Conservation (phyloP, 257 asterid genomes). For the Fraxinus pennsylvanica region DNA sequence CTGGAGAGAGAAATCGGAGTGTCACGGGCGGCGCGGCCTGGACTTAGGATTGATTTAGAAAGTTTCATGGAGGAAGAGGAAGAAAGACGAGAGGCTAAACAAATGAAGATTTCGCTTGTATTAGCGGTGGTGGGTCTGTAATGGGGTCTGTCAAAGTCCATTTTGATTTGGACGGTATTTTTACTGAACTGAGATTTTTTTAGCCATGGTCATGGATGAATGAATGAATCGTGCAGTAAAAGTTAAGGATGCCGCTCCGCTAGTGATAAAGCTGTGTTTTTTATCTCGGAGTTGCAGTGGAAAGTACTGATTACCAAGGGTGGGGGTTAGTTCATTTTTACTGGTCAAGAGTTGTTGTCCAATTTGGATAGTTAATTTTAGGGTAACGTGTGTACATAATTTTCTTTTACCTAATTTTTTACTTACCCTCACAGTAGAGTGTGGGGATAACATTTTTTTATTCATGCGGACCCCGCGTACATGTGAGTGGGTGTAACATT, state of each 20-base stretch:
- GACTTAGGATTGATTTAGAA: conserved; percentile 53
- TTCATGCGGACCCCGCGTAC: too few species aligned
- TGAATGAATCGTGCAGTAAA: conserved; percentile 21
- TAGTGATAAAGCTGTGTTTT: not conserved
- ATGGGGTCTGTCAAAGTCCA: conserved; percentile 71
- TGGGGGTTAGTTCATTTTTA: too few species aligned
- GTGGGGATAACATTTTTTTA: too few species aligned
- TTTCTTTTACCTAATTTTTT: too few species aligned
- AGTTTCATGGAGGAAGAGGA: conserved; percentile 58
- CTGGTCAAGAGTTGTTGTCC: too few species aligned
- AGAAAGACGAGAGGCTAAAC: conserved; percentile 65
- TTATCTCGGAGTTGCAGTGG: not conserved
- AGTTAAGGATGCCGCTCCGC: too few species aligned
- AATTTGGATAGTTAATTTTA: too few species aligned
- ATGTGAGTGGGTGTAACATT: too few species aligned
- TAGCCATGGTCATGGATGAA: conserved; percentile 26
- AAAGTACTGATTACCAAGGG: too few species aligned
- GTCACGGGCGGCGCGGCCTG: conserved; percentile 37
- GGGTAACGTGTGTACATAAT: too few species aligned
- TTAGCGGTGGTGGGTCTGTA: conserved; percentile 35
- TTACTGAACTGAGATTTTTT: conserved; percentile 23
- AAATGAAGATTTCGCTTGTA: conserved; percentile 58
- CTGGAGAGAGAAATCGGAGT: conserved; percentile 55
- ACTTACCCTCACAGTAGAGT: too few species aligned
- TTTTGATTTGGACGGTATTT: conserved; percentile 19